Base-by-base conservation (phyloP, 768 basidiomycete species). In the Phaeotremella skinneri region DNA sequence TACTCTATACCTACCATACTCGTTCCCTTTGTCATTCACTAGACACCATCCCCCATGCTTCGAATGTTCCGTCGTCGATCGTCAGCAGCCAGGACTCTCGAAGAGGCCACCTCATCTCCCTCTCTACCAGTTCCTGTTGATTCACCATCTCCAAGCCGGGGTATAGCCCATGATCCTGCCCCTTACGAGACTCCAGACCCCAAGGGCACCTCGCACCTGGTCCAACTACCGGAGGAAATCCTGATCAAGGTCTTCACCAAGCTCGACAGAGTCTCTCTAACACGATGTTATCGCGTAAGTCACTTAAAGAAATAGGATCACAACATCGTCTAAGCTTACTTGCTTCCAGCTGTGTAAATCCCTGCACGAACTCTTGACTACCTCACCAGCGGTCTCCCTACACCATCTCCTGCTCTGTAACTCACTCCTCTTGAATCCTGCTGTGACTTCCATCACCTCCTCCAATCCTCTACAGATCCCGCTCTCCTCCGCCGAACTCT, bases 291-390 rank as follows among this genome's bases (percentile, higher is more conserved):
- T 43, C 30, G 68, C 31, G 70, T 72, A 31, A 47, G 70, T 55
- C 31, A 7, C 21, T 30, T 21, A 11, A 17, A 23, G 13, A 47
- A 25, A 20, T 23, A 34, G 26, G 4, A 4, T 45, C 25, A 23
- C 20, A 45, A 4, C 16, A n/a, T n/a, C n/a, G n/a, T 52, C 21
- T n/a, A 52, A 23, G 20, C 29, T 17, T 32, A 39, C 23, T 30
- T 34, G 5, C 5, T 56, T 6, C 4, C 37, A 76, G 75, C 63
- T 76, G 4, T 72, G 68, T 49, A 67, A 69, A 53, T 37, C 63
- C 1, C 48, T 75, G 39, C 50, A 66, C 29, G 57, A 61, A 0
- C 49, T 75, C 26, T 34, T 72, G n/a, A 67, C 62, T 0, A 62
- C 63, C 2, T 68, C 64, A 17, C 56, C 70, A 1, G 31, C 58